These are phyloP conservation scores for Torulaspora quercuum DNA, from an alignment of 805 yeast genomes.

Conservation along the genomic window DNA sequence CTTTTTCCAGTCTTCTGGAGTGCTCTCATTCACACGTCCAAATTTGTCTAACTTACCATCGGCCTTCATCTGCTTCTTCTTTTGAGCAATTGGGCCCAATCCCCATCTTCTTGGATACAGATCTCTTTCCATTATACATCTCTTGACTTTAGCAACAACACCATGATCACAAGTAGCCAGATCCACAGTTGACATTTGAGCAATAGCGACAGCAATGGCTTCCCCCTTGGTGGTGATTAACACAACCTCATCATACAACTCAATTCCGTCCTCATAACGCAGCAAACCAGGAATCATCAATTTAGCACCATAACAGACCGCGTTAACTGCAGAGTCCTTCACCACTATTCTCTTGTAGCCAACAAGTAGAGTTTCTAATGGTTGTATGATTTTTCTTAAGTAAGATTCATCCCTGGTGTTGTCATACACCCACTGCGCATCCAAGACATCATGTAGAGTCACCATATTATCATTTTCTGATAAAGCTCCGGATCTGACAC, in stretches of 20 bases:
- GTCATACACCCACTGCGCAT: conserved; percentile 97
- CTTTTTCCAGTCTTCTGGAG: conserved; percentile 90
- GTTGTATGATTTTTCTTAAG: conserved; percentile 88
- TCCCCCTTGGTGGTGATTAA: conserved; percentile 99
- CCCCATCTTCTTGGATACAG: conserved; percentile 99
- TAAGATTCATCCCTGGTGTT: conserved; percentile 96
- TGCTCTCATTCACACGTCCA: conserved; percentile 89
- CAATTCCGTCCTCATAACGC: conserved; percentile 97
- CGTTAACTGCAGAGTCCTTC: conserved; percentile 91
- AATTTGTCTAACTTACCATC: conserved; percentile 95
- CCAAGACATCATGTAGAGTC: conserved; percentile 94
- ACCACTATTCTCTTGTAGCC: conserved; percentile 98
- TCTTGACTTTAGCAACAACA: conserved; percentile 95
- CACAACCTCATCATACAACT: conserved; percentile 95
- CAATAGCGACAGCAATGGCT: conserved; percentile 97
- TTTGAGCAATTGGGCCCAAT: conserved; percentile 95
- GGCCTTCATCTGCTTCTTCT: conserved; percentile 96
- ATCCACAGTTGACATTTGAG: conserved; percentile 98
- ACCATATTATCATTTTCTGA: conserved; percentile 88
- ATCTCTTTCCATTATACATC: conserved; percentile 99
- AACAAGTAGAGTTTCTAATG: conserved; percentile 86
- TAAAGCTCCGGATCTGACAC: conserved; percentile 97
- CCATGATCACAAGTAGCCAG: conserved; percentile 97
- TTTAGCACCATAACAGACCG: conserved; percentile 98
- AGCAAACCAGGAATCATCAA: conserved; percentile 97